phyloP scores from a whole-genome alignment of 2,329 filamentous ascomycete genomes.

The Grosmannia clavigera region DNA sequence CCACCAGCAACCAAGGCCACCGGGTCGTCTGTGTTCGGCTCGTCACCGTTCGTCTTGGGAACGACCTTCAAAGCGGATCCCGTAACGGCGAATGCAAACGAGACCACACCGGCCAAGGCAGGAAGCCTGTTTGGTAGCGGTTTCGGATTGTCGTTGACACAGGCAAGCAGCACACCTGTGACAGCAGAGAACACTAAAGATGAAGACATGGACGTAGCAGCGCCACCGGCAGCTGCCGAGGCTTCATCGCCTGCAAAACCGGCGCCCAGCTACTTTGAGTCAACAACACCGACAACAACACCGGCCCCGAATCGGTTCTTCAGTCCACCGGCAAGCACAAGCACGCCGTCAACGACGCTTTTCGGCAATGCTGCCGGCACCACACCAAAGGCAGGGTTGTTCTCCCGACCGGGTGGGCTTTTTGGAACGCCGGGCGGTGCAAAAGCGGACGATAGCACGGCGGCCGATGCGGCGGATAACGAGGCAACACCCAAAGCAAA shows the following conservation, averaged over 20 bases:
- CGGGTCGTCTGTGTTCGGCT: conserved; percentile 27
- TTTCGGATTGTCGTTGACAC: conserved; percentile 47
- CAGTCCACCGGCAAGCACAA: conserved; percentile 5
- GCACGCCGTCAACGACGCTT: conserved; percentile 1
- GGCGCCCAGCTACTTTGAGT: conserved; percentile 10
- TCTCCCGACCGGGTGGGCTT: background rate
- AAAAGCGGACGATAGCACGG: background rate
- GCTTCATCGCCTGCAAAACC: conserved; percentile 14
- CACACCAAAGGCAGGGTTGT: background rate
- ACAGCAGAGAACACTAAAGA: conserved; percentile 26
- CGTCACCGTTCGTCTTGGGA: conserved; percentile 52
- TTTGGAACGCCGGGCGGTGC: background rate
- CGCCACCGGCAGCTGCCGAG: conserved; percentile 13
- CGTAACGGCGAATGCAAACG: conserved; percentile 44
- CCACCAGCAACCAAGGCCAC: conserved; percentile 25
- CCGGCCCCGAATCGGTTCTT: conserved; percentile 15
- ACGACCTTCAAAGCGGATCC: conserved; percentile 56
- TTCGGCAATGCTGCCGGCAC: conserved; percentile 4
- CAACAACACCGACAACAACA: conserved; percentile 14
- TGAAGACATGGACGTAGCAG: conserved; percentile 36
- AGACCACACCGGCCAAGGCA: conserved; percentile 27
- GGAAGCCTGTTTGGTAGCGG: conserved; percentile 45
- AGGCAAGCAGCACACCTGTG: conserved; percentile 17
- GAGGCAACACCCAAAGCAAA: conserved; percentile 12
- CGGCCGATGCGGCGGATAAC: conserved; percentile 12